Conservation (phyloP, 2,329 filamentous ascomycete species). For the Cladosporium sp. region DNA sequence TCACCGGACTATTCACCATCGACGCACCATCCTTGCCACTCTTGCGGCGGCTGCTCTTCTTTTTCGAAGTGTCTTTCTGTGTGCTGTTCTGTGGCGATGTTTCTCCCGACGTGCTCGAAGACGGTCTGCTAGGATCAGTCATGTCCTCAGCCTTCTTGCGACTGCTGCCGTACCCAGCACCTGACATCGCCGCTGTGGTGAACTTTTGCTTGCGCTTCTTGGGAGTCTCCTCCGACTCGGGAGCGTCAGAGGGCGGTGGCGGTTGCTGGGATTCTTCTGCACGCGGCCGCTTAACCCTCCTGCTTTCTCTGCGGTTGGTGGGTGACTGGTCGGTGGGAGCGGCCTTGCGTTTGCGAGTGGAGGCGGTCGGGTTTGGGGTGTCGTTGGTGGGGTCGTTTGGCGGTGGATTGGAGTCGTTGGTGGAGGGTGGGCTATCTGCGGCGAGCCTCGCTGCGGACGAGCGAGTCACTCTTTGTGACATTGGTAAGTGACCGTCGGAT, state of each 20-base stretch:
- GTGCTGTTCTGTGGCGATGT: conserved; percentile 51
- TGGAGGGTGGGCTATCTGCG: conserved; percentile 47
- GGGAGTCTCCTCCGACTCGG: conserved; percentile 45
- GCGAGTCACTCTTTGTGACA: conserved; percentile 95
- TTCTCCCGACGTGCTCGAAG: conserved; percentile 62
- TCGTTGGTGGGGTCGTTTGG: conserved; percentile 15
- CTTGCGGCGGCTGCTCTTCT: conserved; percentile 73
- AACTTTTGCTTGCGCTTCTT: conserved; percentile 48
- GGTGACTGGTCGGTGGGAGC: conserved; percentile 49
- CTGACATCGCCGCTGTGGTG: conserved; percentile 62
- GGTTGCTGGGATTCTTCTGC: conserved; percentile 35
- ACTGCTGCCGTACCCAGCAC: conserved; percentile 56
- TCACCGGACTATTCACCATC: background rate
- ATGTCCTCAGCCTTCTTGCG: conserved; percentile 13
- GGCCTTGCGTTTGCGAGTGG: conserved; percentile 70
- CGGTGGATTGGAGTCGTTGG: conserved; percentile 39
- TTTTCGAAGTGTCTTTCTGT: conserved; percentile 59
- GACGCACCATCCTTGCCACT: conserved; percentile 41
- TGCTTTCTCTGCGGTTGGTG: conserved; percentile 39
- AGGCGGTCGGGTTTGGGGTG: conserved; percentile 33
- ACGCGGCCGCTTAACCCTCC: conserved; percentile 58
- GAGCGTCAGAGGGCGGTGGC: background rate
- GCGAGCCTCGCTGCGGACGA: conserved; percentile 78
- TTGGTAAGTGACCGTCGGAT: conserved; percentile 51
- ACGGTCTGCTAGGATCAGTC: conserved; percentile 46